These are phyloP conservation scores for Suhomyces bokatorum DNA, from an alignment of 1,139 yeast species.

Conservation along the genomic window DNA sequence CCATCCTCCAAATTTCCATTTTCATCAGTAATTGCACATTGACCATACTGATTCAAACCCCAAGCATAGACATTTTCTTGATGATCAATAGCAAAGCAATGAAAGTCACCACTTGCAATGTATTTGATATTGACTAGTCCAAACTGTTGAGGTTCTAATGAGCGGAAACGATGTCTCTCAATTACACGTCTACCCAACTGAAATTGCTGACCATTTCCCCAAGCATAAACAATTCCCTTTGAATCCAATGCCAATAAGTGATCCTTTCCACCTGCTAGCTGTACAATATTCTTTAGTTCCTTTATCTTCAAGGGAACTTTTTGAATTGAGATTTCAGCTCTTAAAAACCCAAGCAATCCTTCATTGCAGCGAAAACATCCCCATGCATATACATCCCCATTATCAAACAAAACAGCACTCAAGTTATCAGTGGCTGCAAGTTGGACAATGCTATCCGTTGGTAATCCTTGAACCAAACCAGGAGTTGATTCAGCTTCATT, in stretches of 20 bases:
- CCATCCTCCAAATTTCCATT: slow-evolving; percentile 70
- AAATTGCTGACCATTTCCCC: slow-evolving; percentile 96
- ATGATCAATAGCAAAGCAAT: slow-evolving; percentile 85
- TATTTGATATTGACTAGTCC: slow-evolving; percentile 75
- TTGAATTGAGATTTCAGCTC: slow-evolving; percentile 60
- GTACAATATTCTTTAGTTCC: slow-evolving; percentile 70
- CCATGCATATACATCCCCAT: slow-evolving; percentile 95
- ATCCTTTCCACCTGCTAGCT: slow-evolving; percentile 89
- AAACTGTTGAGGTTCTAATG: slow-evolving; percentile 75
- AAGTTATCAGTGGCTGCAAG: slow-evolving; percentile 92
- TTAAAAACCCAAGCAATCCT: slow-evolving; percentile 82
- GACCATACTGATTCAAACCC: slow-evolving; percentile 97
- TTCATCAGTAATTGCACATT: slow-evolving; percentile 74
- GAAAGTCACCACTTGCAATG: slow-evolving; percentile 93
- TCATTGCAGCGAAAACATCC: slow-evolving; percentile 94
- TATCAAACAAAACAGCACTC: slow-evolving; percentile 74
- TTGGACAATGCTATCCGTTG: slow-evolving; percentile 61
- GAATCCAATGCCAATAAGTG: slow-evolving; percentile 82
- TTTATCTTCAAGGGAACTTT: slow-evolving; percentile 63
- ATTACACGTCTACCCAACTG: slow-evolving; percentile 84
- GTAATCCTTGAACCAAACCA: slow-evolving; percentile 66
- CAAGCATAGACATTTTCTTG: slow-evolving; percentile 75
- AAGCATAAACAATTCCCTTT: slow-evolving; percentile 85
- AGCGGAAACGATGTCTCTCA: slow-evolving; percentile 71
- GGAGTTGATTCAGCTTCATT: slow-evolving; percentile 92